Conservation (phyloP, 2,329 filamentous ascomycete genomes). For the Neofusicoccum umdonicola region DNA sequence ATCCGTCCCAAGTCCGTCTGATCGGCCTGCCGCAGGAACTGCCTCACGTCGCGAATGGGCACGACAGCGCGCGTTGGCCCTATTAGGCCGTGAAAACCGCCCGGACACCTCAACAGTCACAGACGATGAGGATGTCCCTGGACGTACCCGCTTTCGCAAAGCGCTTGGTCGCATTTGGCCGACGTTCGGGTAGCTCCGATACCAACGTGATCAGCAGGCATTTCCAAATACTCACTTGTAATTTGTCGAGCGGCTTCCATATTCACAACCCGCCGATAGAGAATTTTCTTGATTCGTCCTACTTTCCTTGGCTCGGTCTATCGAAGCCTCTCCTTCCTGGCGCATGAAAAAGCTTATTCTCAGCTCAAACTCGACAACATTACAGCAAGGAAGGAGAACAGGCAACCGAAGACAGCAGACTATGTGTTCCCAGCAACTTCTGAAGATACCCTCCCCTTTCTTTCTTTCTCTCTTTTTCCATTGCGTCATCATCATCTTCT, state of each 20-base stretch:
- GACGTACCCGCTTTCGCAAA: conserved; percentile 27
- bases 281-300: background rate
- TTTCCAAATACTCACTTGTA: background rate
- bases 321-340: background rate
- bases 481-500: background rate
- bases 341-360: background rate
- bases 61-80: conserved; percentile 42
- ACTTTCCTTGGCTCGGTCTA: background rate
- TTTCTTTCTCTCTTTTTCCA: background rate
- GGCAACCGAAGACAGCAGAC: background rate
- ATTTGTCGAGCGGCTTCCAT: background rate
- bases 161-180: conserved; percentile 34
- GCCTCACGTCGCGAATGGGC: conserved; percentile 44
- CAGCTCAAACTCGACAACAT: background rate
- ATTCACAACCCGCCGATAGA: background rate
- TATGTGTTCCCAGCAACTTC: background rate
- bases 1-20: background rate
- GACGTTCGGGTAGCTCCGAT: conserved; percentile 23
- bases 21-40: conserved; percentile 13
- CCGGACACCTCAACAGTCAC: conserved; percentile 21
- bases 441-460: conserved; percentile 9
- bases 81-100: conserved; percentile 37
- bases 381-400: background rate
- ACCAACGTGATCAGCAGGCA: background rate
- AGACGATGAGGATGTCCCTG: conserved; percentile 26